Base-by-base conservation (phyloP, 164 flowering plant genomes). In the Chimonanthus salicifolius region DNA sequence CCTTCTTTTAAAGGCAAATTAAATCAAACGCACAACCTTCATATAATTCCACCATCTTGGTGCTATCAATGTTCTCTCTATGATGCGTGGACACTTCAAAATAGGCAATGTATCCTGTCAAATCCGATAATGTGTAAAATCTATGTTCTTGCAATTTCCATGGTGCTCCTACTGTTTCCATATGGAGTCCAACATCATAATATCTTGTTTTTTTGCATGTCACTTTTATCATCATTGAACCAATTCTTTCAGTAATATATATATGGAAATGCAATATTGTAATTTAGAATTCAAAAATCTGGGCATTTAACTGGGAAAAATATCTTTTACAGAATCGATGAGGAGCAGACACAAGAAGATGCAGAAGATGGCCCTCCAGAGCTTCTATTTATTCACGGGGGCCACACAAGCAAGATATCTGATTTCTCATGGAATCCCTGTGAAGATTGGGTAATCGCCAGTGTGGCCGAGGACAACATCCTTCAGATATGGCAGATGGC, bases 401-500 rank as follows among this genome's bases (percentile, higher is more conserved):
- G 99, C 44, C 99, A 95, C 75, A 95, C 97, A 3, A 93, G 97
- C 83, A 93, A 93, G 84, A 90, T 95, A 43, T 93, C 99, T 2
- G 99, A 95, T 80, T 95, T 95, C 82, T 93, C 99, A 16, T 95
- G 99, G 99, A 95, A 95, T 83, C 97, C 97, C 13, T 89, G 92
- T 76, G 99, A 95, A 78, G 97, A 91, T 64, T 95, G 99, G 99
- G 98, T 93, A 13, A 73, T 92, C 75, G 90, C 98, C 0, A 95
- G 99, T 74, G 99, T 95, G 3, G 99, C 99, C 0, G 98, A 94
- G 77, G 98, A 94, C 71, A 94, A 95, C 84, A 92, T 93, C 18
- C 92, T 95, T 71, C 99, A 92, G 74, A 93, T 95, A 67, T 95
- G 99, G 99, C 98, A 92, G 86, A 95, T 95, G 99, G 99, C 99